Conservation (phyloP, 176 grass and related monocot genomes). For the Areca catechu region DNA sequence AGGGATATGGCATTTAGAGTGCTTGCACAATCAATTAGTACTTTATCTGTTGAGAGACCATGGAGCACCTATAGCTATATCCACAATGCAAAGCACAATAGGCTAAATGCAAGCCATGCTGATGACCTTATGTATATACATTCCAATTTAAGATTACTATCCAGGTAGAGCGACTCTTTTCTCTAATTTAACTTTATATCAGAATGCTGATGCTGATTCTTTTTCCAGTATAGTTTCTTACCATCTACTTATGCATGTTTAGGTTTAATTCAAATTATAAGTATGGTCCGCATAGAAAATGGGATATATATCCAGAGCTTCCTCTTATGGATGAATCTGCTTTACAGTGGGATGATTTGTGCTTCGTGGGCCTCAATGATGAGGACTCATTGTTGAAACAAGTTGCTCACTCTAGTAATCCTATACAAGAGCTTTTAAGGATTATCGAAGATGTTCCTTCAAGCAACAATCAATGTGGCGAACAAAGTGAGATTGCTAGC, state of each 20-base stretch:
- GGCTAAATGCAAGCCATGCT: background rate
- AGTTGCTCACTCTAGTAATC: constrained; percentile 13
- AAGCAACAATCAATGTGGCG: constrained; percentile 9
- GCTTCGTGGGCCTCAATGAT: constrained; percentile 21
- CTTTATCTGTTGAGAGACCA: constrained; percentile 17
- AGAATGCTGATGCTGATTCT: background rate
- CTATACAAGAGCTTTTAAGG: constrained; percentile 24
- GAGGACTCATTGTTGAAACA: constrained; percentile 22
- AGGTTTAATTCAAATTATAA: constrained; percentile 25
- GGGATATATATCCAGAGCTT: constrained; percentile 21
- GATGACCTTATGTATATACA: constrained; percentile 21
- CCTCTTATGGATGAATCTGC: constrained; percentile 15
- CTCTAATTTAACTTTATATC: background rate
- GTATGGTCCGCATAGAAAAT: constrained; percentile 15
- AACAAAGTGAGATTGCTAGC: constrained; percentile 10
- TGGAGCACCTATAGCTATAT: constrained; percentile 27
- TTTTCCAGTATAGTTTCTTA: background rate
- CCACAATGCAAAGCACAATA: constrained; percentile 10
- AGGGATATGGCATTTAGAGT: constrained; percentile 28
- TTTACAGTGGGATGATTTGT: constrained; percentile 21
- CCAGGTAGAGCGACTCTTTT: constrained; percentile 8
- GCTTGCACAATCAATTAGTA: constrained; percentile 14
- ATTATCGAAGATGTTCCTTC: constrained; percentile 23
- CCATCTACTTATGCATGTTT: background rate
- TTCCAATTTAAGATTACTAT: constrained; percentile 21